Evolutionary conservation across 352 stramenopile species (phyloP), one percentile per base, ranked within the genome.

Genomic region (Phytophthora cactorum): DNA sequence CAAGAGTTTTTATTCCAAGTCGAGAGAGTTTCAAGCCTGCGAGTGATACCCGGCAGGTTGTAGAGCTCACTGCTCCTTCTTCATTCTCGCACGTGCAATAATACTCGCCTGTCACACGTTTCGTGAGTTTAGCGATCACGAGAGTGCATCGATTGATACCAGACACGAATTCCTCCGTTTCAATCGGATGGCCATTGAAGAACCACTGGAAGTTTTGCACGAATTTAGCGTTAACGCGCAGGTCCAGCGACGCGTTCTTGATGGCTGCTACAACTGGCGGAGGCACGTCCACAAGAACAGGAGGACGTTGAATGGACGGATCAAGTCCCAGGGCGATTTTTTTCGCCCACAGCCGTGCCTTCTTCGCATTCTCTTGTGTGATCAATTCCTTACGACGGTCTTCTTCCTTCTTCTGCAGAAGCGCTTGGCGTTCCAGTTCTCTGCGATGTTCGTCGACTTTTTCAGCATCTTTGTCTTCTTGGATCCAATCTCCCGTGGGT

Each of bases 81-180:
- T 92, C 84, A 51, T 92, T 90, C 45, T 81, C 70, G 44, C 79
- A 90, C 15, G 78, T 75, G 59, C 83, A 92, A 56, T 74, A 79
- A 59, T 90, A 90, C 31, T 89, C 76, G 1, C 81, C 83, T 8
- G 59, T 62, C 4, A 78, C 70, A 4, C 84, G 81, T 45, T 73
- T 79, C 2, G 75, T 84, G 43, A 88, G 63, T 6, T 66, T 74
- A 2, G 36, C 8, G 15, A 92, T 64, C 5, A 79, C 44, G 15
- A 92, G 74, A 4, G 70, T 82, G 51, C 55, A 76, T 6, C 67
- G 71, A 31, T n/a, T 63, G 12, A 67, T 57, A 9, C 80, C 81
- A 7, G 43, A 59, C 41, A 52, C 65, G 44, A 61, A 64, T 17
- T 32, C 17, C 49, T 61, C 63, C 43, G 17, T 59, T 44, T 63